phyloP scores from a whole-genome alignment of 164 flowering plant genomes.

The Vitis rotundifolia region DNA sequence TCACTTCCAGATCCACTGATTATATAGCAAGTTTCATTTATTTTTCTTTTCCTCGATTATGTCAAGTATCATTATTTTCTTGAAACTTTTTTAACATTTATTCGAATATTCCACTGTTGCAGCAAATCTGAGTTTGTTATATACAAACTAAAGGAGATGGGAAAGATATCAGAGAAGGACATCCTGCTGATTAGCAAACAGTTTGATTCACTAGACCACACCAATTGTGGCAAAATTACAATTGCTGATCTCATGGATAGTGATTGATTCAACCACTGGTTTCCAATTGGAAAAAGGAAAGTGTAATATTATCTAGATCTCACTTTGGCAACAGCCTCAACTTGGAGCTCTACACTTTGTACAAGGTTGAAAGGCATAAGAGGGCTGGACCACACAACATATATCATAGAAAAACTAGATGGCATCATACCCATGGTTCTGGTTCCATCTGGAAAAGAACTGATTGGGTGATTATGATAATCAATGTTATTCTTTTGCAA shows the following conservation, averaged over 20 bases:
- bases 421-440: background rate
- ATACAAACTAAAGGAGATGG: conserved; percentile 69
- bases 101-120: conserved; percentile 19
- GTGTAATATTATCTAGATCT: background rate
- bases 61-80: background rate
- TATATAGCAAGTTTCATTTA: too few relatives aligned
- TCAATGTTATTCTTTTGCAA: background rate
- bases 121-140: conserved; percentile 61
- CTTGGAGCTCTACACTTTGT: background rate
- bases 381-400: background rate
- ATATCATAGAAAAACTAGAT: background rate
- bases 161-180: conserved; percentile 54
- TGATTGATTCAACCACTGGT: conserved; percentile 2
- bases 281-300: background rate
- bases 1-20: too few relatives aligned
- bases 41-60: too few relatives aligned
- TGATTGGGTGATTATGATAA: background rate
- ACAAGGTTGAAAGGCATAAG: background rate
- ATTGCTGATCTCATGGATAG: conserved; percentile 48
- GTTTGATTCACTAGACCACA: conserved; percentile 47
- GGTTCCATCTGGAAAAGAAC: background rate
- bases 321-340: background rate
- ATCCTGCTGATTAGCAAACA: conserved; percentile 42
- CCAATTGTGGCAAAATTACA: conserved; percentile 50
- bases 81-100: background rate